Conservation (phyloP, 495 filamentous ascomycete genomes). For the Xylaria intraflava region DNA sequence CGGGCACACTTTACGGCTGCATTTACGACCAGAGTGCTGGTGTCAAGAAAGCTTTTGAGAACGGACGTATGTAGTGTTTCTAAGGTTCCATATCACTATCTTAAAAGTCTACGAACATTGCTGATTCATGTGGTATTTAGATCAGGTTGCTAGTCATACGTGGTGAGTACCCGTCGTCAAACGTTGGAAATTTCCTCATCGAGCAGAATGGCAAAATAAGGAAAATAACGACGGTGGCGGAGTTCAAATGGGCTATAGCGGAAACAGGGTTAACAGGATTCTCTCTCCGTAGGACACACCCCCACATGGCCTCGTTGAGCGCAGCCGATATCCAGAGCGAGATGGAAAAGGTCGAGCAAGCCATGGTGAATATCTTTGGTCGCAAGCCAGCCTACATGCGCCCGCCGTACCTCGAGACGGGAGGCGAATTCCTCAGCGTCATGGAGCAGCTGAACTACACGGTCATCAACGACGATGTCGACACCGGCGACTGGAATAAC, state of each 20-base stretch:
- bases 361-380: constrained; percentile 47
- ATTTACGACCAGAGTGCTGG: constrained; percentile 45
- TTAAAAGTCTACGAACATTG: not conserved
- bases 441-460: constrained; percentile 45
- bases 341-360: constrained; percentile 46
- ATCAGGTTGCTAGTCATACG: constrained; percentile 47
- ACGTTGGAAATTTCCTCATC: too few relatives aligned
- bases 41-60: constrained; percentile 43
- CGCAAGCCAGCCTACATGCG: constrained; percentile 49
- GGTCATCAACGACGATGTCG: constrained; percentile 50
- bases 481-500: constrained; percentile 50
- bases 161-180: constrained; percentile 31
- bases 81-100: not conserved
- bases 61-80: constrained; percentile 25
- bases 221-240: not conserved
- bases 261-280: constrained; percentile 8
- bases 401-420: constrained; percentile 45
- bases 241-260: not conserved
- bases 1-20: constrained; percentile 51
- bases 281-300: constrained; percentile 31
- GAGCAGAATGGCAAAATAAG: not conserved
- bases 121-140: not conserved
- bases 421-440: constrained; percentile 35
- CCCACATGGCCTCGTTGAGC: constrained; percentile 37
- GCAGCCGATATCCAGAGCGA: constrained; percentile 36